A percentile compares a stretch with the other conserved stretches of the same genome.
phyloP scores from a whole-genome alignment of 352 stramenopile genomes.

The Pythium monospermum region DNA sequence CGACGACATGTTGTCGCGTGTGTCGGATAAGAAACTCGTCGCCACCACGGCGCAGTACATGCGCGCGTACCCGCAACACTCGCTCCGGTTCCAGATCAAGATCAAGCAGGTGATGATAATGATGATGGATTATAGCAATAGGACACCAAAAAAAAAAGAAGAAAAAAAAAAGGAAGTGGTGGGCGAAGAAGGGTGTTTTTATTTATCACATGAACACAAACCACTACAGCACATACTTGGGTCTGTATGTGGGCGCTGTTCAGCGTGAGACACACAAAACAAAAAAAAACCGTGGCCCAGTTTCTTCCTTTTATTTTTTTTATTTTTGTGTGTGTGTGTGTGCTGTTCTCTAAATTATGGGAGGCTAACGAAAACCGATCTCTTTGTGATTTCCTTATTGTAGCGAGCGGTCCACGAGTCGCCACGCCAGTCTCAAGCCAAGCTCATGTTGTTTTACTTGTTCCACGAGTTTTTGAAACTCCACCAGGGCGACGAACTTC shows the following conservation, averaged over 20 bases:
- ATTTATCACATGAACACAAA: background rate
- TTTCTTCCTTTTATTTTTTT: background rate
- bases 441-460: slow-evolving; percentile 86
- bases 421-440: slow-evolving; percentile 61
- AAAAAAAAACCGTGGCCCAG: background rate
- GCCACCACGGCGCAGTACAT: slow-evolving; percentile 72
- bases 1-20: slow-evolving; percentile 64
- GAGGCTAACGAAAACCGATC: background rate
- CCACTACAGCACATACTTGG: no score
- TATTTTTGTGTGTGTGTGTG: slow-evolving; percentile 2
- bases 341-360: background rate
- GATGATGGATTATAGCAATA: background rate
- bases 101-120: slow-evolving; percentile 74
- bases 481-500: slow-evolving; percentile 52
- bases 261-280: slow-evolving; percentile 1
- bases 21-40: slow-evolving; percentile 71
- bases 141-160: background rate
- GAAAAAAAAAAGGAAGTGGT: background rate
- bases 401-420: slow-evolving; percentile 58
- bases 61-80: slow-evolving; percentile 60
- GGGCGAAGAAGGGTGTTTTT: background rate
- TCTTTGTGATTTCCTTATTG: slow-evolving; percentile 5
- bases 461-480: slow-evolving; percentile 86
- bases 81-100: slow-evolving; percentile 81
- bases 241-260: no score